Evolutionary conservation across 805 yeast genomes (phyloP).

Genomic region (Debaryomyces hansenii): DNA sequence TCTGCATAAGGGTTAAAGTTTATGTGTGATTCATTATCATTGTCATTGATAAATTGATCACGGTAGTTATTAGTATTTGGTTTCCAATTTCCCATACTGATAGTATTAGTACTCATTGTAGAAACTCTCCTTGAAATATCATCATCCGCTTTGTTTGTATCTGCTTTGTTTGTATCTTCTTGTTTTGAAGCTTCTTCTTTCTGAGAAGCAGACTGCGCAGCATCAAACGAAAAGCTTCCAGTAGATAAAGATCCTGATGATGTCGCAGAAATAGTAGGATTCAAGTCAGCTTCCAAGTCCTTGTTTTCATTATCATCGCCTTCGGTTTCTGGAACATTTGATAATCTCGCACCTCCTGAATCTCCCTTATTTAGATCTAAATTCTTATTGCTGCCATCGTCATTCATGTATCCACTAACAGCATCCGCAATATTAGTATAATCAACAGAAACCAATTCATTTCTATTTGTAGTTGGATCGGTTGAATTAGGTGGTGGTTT

Average conservation of each 20-base stretch:
- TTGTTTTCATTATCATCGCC: neutral
- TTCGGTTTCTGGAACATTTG: neutral
- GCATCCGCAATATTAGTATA: constrained; percentile 32
- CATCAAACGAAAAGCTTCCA: constrained; percentile 23
- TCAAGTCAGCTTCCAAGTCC: neutral
- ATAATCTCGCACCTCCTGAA: neutral
- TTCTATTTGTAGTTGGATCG: neutral
- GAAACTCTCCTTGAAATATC: constrained; percentile 31
- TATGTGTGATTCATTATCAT: constrained; percentile 37
- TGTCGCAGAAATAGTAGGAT: constrained; percentile 18
- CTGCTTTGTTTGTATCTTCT: neutral
- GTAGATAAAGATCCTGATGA: constrained; percentile 33
- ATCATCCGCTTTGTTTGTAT: neutral
- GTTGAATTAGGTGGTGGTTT: constrained; percentile 32
- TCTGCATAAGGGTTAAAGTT: constrained; percentile 24
- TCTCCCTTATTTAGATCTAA: neutral
- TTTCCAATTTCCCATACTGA: constrained; percentile 57
- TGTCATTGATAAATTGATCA: constrained; percentile 48
- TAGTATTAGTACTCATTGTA: constrained; percentile 32
- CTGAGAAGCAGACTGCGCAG: constrained; percentile 2
- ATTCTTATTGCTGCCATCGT: neutral
- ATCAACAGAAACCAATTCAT: constrained; percentile 24
- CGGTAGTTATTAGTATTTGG: constrained; percentile 55
- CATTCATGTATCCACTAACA: constrained; percentile 26
- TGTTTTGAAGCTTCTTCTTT: neutral